phyloP scores from a whole-genome alignment of 163 green algal species.

The Chloromonas sp. region DNA sequence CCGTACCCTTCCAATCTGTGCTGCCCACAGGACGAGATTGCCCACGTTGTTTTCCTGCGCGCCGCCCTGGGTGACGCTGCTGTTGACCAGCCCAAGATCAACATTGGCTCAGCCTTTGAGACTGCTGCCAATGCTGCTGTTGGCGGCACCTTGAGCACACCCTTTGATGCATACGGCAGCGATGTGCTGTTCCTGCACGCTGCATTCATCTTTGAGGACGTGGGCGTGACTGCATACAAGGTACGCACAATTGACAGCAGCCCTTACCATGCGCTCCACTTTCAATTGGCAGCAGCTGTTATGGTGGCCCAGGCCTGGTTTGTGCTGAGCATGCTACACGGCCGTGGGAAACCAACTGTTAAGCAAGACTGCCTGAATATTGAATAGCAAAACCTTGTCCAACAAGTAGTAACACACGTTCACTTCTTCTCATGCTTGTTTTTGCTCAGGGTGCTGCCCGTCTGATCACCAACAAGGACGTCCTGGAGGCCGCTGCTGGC shows the following conservation, averaged over 20 bases:
- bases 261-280: no score
- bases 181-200: slow-evolving; percentile 42
- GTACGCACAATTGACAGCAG: not conserved
- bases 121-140: slow-evolving; percentile 16
- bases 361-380: no score
- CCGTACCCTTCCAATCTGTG: not conserved
- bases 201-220: slow-evolving; percentile 65
- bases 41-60: slow-evolving; percentile 46
- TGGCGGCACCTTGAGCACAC: slow-evolving; percentile 17
- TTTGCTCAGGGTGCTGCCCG: slow-evolving; percentile 16
- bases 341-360: no score
- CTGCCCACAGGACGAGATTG: slow-evolving; percentile 37
- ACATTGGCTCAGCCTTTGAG: slow-evolving; percentile 47
- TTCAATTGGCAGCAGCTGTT: no score
- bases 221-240: slow-evolving; percentile 57
- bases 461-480: slow-evolving; percentile 19
- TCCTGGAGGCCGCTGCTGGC: slow-evolving; percentile 23
- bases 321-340: no score
- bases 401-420: not conserved
- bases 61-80: slow-evolving; percentile 28
- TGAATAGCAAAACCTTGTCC: not conserved
- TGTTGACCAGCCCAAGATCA: slow-evolving; percentile 34
- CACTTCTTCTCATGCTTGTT: not conserved
- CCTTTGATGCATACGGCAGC: slow-evolving; percentile 39
- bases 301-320: no score